Percentiles rank a stretch among this genome's conserved stretches.
Conservation (phyloP, 140 eudicot genomes). For the Bidens hawaiensis region DNA sequence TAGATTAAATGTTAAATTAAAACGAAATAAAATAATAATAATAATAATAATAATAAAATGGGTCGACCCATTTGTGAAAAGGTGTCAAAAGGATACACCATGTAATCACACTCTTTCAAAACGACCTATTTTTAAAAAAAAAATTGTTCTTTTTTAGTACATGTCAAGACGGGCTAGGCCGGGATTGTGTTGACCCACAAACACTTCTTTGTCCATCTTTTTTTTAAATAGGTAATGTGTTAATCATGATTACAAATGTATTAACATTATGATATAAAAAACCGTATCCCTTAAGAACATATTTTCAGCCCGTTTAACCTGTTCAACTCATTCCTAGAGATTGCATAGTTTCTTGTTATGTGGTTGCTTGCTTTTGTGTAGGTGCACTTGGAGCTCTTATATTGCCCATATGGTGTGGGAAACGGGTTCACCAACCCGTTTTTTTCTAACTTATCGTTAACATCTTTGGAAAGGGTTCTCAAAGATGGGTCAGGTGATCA, state of each 20-base stretch:
- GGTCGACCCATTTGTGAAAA: too few species aligned
- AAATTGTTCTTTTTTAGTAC: not conserved
- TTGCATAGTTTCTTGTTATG: slow-evolving; percentile 10
- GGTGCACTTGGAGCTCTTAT: slow-evolving; percentile 95
- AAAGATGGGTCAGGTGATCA: slow-evolving; percentile 44
- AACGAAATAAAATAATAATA: too few species aligned
- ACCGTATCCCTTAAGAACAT: not conserved
- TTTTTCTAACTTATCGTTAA: slow-evolving; percentile 48
- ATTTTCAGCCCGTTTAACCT: not conserved
- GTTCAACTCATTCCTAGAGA: not conserved
- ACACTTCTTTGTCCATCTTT: not conserved
- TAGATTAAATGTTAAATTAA: too few species aligned
- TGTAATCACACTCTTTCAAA: too few species aligned
- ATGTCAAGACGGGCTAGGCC: not conserved
- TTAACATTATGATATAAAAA: not conserved
- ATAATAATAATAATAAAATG: too few species aligned
- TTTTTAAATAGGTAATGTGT: not conserved
- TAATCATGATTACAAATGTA: not conserved
- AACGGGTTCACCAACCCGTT: slow-evolving; percentile 72
- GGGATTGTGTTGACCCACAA: slow-evolving; percentile 2
- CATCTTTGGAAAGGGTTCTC: slow-evolving; percentile 73
- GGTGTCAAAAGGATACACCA: too few species aligned
- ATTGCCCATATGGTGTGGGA: slow-evolving; percentile 57
- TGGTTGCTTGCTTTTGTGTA: slow-evolving; percentile 12
- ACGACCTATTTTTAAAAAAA: too few species aligned